These are phyloP conservation scores for Zoysia matrella DNA, from an alignment of 202 grass and related monocot species.

Conservation along the genomic window DNA sequence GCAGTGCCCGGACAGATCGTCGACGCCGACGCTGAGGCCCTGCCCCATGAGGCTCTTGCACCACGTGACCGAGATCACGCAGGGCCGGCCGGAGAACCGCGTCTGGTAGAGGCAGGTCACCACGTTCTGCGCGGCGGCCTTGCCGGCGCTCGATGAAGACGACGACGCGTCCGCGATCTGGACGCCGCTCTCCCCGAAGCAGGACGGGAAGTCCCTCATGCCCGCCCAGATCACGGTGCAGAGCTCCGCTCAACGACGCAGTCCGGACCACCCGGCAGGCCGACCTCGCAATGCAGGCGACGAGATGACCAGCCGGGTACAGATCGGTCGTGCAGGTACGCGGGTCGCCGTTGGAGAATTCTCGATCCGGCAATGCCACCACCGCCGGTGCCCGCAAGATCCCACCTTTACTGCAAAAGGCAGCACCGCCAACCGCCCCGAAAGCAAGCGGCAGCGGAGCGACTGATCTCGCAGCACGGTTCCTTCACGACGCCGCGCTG, in stretches of 20 bases:
- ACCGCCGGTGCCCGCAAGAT: constrained; percentile 40
- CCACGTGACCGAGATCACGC: constrained; percentile 71
- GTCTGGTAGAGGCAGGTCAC: constrained; percentile 82
- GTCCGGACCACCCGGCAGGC: background rate
- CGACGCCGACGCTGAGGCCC: constrained; percentile 75
- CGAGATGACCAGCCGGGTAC: background rate
- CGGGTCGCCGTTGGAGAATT: constrained; percentile 1
- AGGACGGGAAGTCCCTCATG: constrained; percentile 89
- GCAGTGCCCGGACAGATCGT: constrained; percentile 60
- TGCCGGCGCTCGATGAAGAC: constrained; percentile 43
- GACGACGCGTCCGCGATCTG: constrained; percentile 72
- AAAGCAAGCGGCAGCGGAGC: constrained; percentile 28
- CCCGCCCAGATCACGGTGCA: constrained; percentile 15
- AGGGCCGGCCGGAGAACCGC: constrained; percentile 52
- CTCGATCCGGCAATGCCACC: constrained; percentile 49
- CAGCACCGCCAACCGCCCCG: constrained; percentile 34
- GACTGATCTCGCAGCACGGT: constrained; percentile 41
- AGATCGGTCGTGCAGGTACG: constrained; percentile 16
- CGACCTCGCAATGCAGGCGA: constrained; percentile 33
- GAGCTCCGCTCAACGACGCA: constrained; percentile 10
- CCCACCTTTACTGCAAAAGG: constrained; percentile 50
- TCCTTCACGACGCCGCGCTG: constrained; percentile 28
- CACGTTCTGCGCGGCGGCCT: constrained; percentile 56
- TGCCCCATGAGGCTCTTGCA: constrained; percentile 81
- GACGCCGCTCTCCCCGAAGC: constrained; percentile 83